Evolutionary conservation across 2,329 filamentous ascomycete genomes (phyloP).

Genomic region (Colletotrichum horii): DNA sequence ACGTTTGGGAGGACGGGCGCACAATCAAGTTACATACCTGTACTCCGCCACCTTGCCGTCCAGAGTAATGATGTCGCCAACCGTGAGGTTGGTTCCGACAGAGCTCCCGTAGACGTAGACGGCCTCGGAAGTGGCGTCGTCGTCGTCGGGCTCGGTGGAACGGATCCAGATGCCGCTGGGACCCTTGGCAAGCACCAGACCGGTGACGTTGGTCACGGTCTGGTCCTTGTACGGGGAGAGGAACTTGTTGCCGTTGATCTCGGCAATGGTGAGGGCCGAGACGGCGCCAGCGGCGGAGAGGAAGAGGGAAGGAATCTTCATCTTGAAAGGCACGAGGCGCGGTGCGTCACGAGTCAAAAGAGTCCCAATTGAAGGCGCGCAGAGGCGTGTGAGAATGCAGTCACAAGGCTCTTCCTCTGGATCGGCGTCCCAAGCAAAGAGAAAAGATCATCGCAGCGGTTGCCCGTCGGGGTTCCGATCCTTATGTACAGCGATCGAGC

Average conservation of each 20-base stretch:
- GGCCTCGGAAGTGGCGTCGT: constrained; percentile 65
- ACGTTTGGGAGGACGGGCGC: neutral
- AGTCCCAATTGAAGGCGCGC: neutral
- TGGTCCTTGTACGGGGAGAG: constrained; percentile 65
- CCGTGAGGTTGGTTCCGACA: constrained; percentile 55
- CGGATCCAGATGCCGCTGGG: constrained; percentile 69
- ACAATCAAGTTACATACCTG: constrained; percentile 40
- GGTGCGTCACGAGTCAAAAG: neutral
- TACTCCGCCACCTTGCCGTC: constrained; percentile 65
- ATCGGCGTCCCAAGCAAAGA: constrained; percentile 10
- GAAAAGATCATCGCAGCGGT: neutral
- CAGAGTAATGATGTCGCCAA: constrained; percentile 68
- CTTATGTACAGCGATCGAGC: neutral
- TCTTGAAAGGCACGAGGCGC: constrained; percentile 20
- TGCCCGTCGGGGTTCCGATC: neutral
- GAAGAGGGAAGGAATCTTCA: constrained; percentile 35
- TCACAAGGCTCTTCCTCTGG: neutral
- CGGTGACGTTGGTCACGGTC: constrained; percentile 62
- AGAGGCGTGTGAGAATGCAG: neutral
- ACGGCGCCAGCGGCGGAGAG: constrained; percentile 31
- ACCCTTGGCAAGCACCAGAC: constrained; percentile 68
- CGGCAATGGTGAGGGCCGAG: constrained; percentile 54
- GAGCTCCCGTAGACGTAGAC: constrained; percentile 67
- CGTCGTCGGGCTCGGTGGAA: constrained; percentile 60
- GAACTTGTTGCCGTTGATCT: constrained; percentile 71